Evolutionary conservation across 1,139 yeast genomes (phyloP).

Genomic region (Pneumocystis carinii): DNA sequence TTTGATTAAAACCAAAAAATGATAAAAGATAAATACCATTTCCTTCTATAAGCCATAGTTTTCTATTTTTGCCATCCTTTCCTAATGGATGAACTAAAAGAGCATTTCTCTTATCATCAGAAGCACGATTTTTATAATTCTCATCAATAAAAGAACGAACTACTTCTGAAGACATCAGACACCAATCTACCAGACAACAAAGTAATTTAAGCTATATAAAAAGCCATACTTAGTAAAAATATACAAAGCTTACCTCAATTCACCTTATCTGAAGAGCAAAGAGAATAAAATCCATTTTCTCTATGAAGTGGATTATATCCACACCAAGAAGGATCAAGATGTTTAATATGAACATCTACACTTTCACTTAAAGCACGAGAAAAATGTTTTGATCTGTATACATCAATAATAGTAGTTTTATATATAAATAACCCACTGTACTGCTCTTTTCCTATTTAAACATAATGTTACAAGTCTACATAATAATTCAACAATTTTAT

Average conservation of each 20-base stretch:
- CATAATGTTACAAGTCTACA: slow-evolving; percentile 25
- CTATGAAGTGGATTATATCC: slow-evolving; percentile 18
- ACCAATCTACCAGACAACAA: slow-evolving; percentile 2
- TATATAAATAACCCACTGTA: slow-evolving; percentile 19
- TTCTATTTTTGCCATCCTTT: neutral
- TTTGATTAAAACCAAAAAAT: neutral
- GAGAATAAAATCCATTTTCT: slow-evolving; percentile 7
- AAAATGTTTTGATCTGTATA: slow-evolving; percentile 20
- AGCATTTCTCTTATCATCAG: neutral
- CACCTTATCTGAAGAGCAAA: neutral
- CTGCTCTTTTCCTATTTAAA: slow-evolving; percentile 27
- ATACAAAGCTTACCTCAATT: neutral
- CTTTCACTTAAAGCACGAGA: slow-evolving; percentile 26
- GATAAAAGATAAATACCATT: neutral
- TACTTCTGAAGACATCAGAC: neutral
- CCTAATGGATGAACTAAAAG: neutral
- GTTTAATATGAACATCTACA: slow-evolving; percentile 18
- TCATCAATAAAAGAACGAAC: slow-evolving; percentile 2
- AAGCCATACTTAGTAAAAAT: neutral
- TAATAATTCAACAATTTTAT: slow-evolving; percentile 23
- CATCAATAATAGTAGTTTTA: neutral
- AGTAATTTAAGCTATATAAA: neutral
- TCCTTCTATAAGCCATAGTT: slow-evolving; percentile 1
- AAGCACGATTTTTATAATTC: neutral
- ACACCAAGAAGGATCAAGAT: slow-evolving; percentile 20